Conservation (phyloP, 2,329 filamentous ascomycete genomes). For the Diaporthe helianthi region DNA sequence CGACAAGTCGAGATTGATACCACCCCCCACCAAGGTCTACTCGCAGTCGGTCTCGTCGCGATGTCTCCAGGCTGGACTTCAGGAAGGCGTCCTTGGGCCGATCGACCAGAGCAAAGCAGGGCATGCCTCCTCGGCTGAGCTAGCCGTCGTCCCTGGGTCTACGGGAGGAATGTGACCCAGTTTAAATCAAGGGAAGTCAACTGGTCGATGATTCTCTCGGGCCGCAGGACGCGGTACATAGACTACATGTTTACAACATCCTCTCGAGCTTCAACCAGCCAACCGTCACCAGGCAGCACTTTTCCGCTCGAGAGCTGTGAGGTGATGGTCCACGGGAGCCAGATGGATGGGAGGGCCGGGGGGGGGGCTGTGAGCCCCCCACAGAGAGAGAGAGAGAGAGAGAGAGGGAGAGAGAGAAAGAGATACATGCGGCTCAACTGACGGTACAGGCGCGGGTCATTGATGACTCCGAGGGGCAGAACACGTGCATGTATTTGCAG, state of each 20-base stretch:
- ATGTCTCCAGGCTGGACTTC: neutral
- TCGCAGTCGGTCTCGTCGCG: no score
- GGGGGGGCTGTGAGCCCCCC: neutral
- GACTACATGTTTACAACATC: no score
- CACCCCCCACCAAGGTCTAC: neutral
- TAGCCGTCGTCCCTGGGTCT: neutral
- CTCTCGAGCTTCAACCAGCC: neutral
- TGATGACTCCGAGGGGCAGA: constrained; percentile 7
- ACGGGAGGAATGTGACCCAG: no score
- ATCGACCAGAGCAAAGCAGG: no score
- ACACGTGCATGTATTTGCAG: neutral
- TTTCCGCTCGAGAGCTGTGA: neutral
- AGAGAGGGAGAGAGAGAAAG: no score
- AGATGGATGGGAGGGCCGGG: neutral
- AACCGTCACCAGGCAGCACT: neutral
- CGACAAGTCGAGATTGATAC: neutral
- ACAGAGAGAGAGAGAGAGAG: no score
- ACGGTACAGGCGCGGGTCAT: neutral
- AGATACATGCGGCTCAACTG: constrained; percentile 16
- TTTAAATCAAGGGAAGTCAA: neutral
- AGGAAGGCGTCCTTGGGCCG: no score
- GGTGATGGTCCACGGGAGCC: no score
- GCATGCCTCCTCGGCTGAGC: neutral
- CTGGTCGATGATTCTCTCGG: neutral
- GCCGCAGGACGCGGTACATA: neutral